These are phyloP conservation scores for Ajuga reptans DNA, from an alignment of 305 asterid genomes.

Conservation along the genomic window DNA sequence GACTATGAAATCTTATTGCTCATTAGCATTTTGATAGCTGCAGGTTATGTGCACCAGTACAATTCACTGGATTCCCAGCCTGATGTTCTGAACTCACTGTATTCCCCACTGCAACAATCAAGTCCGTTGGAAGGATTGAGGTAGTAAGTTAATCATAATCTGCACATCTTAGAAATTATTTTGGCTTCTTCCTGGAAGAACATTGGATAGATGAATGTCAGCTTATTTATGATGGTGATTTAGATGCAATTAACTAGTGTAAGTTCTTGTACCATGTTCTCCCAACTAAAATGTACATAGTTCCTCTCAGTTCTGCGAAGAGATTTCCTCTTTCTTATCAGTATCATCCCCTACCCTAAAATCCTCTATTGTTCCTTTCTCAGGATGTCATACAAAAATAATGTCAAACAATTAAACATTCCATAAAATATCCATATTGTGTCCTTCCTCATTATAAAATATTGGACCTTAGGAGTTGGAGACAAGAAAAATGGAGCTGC, in stretches of 20 bases:
- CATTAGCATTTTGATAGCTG: slow-evolving; percentile 28
- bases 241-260: slow-evolving; percentile 1
- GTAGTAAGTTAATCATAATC: slow-evolving; percentile 33
- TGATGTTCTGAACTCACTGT: slow-evolving; percentile 84
- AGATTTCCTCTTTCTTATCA: neutral
- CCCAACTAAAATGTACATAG: neutral
- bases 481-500: slow-evolving; percentile 4
- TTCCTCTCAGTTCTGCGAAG: neutral
- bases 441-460: neutral
- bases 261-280: neutral
- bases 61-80: slow-evolving; percentile 91
- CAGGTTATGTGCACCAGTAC: slow-evolving; percentile 91
- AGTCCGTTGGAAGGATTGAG: slow-evolving; percentile 84
- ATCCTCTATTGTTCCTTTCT: too few relatives aligned
- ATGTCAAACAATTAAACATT: neutral
- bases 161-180: slow-evolving; percentile 1
- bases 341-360: neutral
- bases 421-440: neutral
- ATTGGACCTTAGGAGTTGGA: neutral
- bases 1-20: slow-evolving; percentile 18
- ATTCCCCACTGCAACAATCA: slow-evolving; percentile 89
- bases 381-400: neutral
- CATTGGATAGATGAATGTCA: slow-evolving; percentile 1
- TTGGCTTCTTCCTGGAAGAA: slow-evolving; percentile 5
- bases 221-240: slow-evolving; percentile 15